Percentiles rank a stretch among this genome's conserved stretches.
These are phyloP conservation scores for Coemansia sp. DNA, from an alignment of 192 early-diverging fungal species.

Conservation along the genomic window DNA sequence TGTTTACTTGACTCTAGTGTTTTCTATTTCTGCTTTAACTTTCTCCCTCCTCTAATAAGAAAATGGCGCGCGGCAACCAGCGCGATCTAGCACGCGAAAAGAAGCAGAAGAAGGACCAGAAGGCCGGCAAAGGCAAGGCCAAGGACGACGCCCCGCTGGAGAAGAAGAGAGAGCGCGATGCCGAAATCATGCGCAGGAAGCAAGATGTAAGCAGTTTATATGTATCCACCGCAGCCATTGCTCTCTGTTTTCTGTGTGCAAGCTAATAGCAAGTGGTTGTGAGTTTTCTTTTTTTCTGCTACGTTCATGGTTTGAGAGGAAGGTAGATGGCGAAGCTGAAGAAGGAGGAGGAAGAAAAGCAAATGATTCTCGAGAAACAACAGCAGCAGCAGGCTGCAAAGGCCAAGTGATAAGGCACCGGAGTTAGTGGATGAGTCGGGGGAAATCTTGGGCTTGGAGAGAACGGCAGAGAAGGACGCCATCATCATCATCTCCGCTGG, in stretches of 20 bases:
- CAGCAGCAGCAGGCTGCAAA: neutral
- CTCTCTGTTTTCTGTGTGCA: no score
- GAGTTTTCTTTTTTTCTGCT: neutral
- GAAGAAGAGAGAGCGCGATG: conserved; percentile 47
- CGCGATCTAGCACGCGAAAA: conserved; percentile 54
- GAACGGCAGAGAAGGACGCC: no score
- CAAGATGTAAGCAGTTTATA: conserved; percentile 15
- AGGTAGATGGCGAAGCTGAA: neutral
- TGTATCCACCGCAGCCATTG: no score
- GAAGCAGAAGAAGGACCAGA: conserved; percentile 49
- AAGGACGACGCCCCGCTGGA: conserved; percentile 30
- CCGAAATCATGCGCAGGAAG: conserved; percentile 54
- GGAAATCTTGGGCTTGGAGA: no score
- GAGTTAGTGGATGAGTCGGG: no score
- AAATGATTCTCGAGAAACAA: neutral
- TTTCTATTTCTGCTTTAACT: conserved; percentile 4
- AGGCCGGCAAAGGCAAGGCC: conserved; percentile 34
- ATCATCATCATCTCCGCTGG: no score
- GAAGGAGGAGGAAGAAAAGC: neutral
- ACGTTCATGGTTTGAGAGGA: neutral
- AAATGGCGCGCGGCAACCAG: conserved; percentile 60
- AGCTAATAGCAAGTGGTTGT: no score
- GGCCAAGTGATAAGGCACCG: neutral
- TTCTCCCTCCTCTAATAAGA: conserved; percentile 3
- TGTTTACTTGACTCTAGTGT: no score